phyloP scores from a whole-genome alignment of 495 filamentous ascomycete genomes.

The Oleoguttula mirabilis region DNA sequence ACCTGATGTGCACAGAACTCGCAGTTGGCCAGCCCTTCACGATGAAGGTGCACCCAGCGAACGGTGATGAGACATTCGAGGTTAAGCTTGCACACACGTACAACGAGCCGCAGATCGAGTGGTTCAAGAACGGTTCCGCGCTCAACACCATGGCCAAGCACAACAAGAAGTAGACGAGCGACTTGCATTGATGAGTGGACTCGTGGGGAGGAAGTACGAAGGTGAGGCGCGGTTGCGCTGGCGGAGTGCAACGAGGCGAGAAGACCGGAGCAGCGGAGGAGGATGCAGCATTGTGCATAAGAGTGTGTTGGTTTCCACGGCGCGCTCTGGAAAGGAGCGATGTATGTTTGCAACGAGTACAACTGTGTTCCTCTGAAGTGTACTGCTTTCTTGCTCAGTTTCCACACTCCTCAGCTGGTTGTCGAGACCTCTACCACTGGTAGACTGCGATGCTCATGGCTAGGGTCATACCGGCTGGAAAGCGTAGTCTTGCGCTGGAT shows the following conservation, averaged over 20 bases:
- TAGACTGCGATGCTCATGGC: too few relatives aligned
- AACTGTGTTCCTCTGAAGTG: too few relatives aligned
- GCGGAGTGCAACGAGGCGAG: not conserved
- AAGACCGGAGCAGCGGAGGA: not conserved
- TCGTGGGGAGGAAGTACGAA: too few relatives aligned
- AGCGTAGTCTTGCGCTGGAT: too few relatives aligned
- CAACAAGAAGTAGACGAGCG: not conserved
- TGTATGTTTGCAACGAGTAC: too few relatives aligned
- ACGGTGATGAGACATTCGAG: slow-evolving; percentile 62
- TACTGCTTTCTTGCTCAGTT: too few relatives aligned
- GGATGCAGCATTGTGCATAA: slow-evolving; percentile 2
- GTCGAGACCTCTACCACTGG: too few relatives aligned
- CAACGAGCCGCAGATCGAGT: slow-evolving; percentile 92
- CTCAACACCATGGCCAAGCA: slow-evolving; percentile 95
- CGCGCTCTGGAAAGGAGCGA: too few relatives aligned
- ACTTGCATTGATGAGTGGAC: not conserved
- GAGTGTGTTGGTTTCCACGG: too few relatives aligned
- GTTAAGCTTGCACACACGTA: slow-evolving; percentile 84
- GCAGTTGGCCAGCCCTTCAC: slow-evolving; percentile 91
- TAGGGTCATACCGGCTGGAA: too few relatives aligned
- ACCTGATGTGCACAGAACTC: slow-evolving; percentile 80
- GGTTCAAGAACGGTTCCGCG: slow-evolving; percentile 95
- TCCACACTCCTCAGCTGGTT: too few relatives aligned
- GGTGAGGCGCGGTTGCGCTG: not conserved
- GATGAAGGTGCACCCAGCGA: slow-evolving; percentile 77